phyloP scores from a whole-genome alignment of 768 basidiomycete species.

The Naganishia antarctica region DNA sequence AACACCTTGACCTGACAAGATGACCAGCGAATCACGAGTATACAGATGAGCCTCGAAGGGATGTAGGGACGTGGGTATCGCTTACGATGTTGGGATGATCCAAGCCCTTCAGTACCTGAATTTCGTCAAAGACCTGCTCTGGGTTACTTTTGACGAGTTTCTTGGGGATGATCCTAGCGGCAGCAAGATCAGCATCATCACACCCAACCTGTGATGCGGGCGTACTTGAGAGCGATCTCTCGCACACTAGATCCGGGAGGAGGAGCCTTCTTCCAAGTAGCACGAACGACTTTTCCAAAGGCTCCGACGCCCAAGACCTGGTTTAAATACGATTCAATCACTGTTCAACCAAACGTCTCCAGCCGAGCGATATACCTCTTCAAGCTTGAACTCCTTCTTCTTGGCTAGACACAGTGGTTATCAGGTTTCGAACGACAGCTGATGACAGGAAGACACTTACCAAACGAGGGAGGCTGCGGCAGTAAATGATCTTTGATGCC shows the following conservation, averaged over 20 bases:
- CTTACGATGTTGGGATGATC: constrained; percentile 84
- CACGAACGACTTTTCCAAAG: constrained; percentile 84
- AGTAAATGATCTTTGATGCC: constrained; percentile 54
- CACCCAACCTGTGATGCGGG: neutral
- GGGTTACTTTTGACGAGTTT: constrained; percentile 89
- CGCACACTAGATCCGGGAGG: constrained; percentile 35
- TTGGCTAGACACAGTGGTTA: constrained; percentile 50
- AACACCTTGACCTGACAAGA: constrained; percentile 68
- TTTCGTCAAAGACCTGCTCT: constrained; percentile 79
- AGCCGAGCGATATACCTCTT: too few relatives aligned
- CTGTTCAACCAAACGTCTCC: too few relatives aligned
- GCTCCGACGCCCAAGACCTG: constrained; percentile 73
- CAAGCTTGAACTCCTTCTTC: constrained; percentile 60
- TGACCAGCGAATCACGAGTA: neutral
- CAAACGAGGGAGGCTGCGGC: constrained; percentile 76
- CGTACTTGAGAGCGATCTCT: constrained; percentile 48
- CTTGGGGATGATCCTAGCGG: constrained; percentile 78
- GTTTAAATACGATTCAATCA: too few relatives aligned
- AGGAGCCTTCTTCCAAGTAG: constrained; percentile 48
- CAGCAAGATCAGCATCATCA: neutral
- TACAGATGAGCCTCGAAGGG: neutral
- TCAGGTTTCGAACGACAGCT: neutral
- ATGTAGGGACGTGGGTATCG: constrained; percentile 44
- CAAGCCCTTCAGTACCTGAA: constrained; percentile 82
- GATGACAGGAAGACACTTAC: constrained; percentile 10